Base-by-base conservation (phyloP, 805 yeast genomes). In the Sugiyamaella lignohabitans region DNA sequence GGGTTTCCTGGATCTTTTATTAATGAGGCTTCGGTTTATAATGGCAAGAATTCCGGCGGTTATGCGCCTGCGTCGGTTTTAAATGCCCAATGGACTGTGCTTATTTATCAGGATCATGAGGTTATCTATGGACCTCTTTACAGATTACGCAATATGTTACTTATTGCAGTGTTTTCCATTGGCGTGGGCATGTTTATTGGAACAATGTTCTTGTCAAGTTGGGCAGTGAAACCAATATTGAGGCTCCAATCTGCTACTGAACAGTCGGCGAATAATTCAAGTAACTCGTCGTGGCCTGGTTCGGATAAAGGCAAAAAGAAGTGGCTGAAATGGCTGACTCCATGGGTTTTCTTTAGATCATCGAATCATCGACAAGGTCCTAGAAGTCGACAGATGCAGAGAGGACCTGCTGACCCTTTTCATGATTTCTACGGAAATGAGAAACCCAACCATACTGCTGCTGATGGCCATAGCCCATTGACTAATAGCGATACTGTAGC, bases 191-290 rank as follows among this genome's bases (percentile, higher is more conserved):
- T 70, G 2, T 76, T 82, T 51, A 76, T 87, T 71, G 79, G 84
- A 53, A 53, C 87, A 1, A 61, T 86, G 16, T 84, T 95, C 0
- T 76, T 87, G 61, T 88, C 94, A 2, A 64, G 87, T 42, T 84
- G 82, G 74, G 87, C 89, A 23, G 91, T 87, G 5, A 67, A 84
- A 51, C 96, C 97, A 0, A 87, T 88, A 50, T 74, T 86, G 27
- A 74, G 81, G 50, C 70, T 88, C 38, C 89, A 85, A 59, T 79
- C 80, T 51, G 95, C 95, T 0, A 87, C 96, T 0, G 96, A 87
- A 59, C 53, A 52, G 38, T 42, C 53, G 14, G 48, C 38, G 6
- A 14, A 10, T 35, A 27, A 27, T 27, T 14, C 32, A 27, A 8
- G 11, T 45, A 27, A 27, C 14, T 27, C 32, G 8, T 27, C 32